Percentiles rank a stretch among this genome's conserved stretches.
Evolutionary conservation across 768 basidiomycete genomes (phyloP).

Genomic region (Boletus tylopilopsis): DNA sequence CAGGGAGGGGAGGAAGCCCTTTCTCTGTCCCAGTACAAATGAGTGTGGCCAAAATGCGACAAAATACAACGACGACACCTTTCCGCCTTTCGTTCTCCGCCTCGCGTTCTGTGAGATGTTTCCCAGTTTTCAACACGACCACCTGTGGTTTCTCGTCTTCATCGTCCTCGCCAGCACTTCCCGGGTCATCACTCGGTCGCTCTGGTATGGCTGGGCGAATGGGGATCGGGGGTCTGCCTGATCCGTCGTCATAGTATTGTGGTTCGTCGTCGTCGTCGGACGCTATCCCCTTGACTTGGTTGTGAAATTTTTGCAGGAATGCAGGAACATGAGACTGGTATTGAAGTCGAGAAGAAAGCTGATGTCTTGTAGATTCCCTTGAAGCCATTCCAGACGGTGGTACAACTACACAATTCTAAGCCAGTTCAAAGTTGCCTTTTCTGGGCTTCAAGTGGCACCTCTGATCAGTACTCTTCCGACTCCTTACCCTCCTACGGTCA

Average conservation of each 20-base stretch:
- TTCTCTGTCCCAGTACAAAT: constrained; percentile 42
- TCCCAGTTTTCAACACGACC: constrained; percentile 84
- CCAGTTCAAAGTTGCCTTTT: constrained; percentile 23
- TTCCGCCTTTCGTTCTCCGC: constrained; percentile 73
- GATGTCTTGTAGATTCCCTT: constrained; percentile 66
- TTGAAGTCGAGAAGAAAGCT: constrained; percentile 66
- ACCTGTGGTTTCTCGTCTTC: constrained; percentile 84
- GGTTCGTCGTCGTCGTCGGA: constrained; percentile 48
- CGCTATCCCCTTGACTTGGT: constrained; percentile 51
- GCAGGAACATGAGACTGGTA: constrained; percentile 59
- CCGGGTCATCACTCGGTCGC: constrained; percentile 62
- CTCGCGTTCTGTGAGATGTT: constrained; percentile 76
- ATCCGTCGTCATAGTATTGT: constrained; percentile 61
- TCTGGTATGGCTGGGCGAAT: constrained; percentile 68
- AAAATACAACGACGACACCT: constrained; percentile 42
- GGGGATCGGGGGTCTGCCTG: constrained; percentile 72
- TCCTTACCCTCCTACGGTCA: background rate
- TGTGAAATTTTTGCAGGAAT: constrained; percentile 65
- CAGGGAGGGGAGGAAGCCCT: constrained; percentile 54
- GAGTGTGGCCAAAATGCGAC: background rate
- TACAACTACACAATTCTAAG: background rate
- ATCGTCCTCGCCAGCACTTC: constrained; percentile 68
- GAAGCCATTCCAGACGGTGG: constrained; percentile 28
- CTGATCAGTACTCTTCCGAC: background rate
- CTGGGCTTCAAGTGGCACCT: background rate